A percentile compares a stretch with the other conserved stretches of the same genome.
phyloP scores from a whole-genome alignment of 2,329 filamentous ascomycete species.

The Diplodia seriata region DNA sequence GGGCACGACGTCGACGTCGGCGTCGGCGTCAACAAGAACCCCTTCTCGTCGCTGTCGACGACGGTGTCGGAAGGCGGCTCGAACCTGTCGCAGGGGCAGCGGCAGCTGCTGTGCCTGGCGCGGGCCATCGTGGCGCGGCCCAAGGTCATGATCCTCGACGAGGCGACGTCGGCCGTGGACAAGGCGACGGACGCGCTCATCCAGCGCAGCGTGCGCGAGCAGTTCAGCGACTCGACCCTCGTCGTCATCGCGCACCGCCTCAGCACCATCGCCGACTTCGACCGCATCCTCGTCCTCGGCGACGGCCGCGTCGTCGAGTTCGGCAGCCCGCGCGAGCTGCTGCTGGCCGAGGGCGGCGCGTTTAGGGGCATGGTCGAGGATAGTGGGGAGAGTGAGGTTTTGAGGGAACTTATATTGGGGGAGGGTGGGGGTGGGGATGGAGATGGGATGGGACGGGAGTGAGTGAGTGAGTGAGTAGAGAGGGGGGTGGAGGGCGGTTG shows the following conservation, averaged over 20 bases:
- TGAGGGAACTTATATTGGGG: slow-evolving; percentile 28
- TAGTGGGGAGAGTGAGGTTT: slow-evolving; percentile 22
- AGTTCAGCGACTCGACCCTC: slow-evolving; percentile 38
- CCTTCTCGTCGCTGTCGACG: slow-evolving; percentile 35
- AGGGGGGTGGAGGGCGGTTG: neutral
- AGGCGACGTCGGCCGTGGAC: slow-evolving; percentile 71
- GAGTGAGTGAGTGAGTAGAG: neutral
- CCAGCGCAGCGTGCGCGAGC: slow-evolving; percentile 35
- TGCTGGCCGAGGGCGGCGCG: slow-evolving; percentile 14
- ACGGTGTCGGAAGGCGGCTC: slow-evolving; percentile 35
- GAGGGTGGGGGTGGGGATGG: neutral
- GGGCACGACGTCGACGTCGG: neutral
- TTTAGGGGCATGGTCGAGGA: slow-evolving; percentile 31
- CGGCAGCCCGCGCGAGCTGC: slow-evolving; percentile 25
- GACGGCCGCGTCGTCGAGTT: slow-evolving; percentile 39
- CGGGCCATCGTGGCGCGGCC: slow-evolving; percentile 56
- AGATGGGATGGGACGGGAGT: neutral
- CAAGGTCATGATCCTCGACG: slow-evolving; percentile 80
- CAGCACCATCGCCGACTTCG: slow-evolving; percentile 38
- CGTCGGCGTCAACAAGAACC: slow-evolving; percentile 34
- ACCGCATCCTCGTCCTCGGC: slow-evolving; percentile 40
- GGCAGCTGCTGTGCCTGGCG: slow-evolving; percentile 38
- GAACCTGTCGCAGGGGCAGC: slow-evolving; percentile 38
- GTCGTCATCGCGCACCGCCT: slow-evolving; percentile 42
- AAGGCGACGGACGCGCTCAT: slow-evolving; percentile 37